Evolutionary conservation across 2,329 filamentous ascomycete species (phyloP), one percentile per base, ranked within the genome.

Genomic region (Graphilbum fragrans): DNA sequence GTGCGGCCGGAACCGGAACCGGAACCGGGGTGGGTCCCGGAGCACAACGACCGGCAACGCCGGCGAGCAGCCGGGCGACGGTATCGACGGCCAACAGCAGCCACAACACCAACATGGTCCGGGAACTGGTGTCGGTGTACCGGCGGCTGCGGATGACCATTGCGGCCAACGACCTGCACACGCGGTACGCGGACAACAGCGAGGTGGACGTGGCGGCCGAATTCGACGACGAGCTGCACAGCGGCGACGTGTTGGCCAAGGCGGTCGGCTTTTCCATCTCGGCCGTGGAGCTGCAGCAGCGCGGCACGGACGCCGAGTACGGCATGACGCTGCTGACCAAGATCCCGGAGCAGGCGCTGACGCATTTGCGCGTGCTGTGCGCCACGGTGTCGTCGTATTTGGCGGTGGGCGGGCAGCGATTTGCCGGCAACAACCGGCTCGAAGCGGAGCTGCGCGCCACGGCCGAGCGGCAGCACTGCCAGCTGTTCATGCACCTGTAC

Each of bases 321-420:
- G 81, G 84, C 41, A 70, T 77, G 58, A 90, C 82, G 5, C 64
- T 96, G 36, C 61, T 96, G 18, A 82, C 90, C 49, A 87, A 81
- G 53, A 82, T 96, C 39, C 81, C 92, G 0, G 82, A 90, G 43
- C 80, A 94, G 56, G 73, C 77, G 2, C 65, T 98, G 45, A 92
- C 85, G 2, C 87, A 96, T 56, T 69, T 98, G 22, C 83, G 88
- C 38, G 80, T 96, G 22, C 66, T 96, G 20, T 80, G 86, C 1
- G 92, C 95, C 63, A 96, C 88, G 1, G 82, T 85, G 1, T 76
- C 82, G 23, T 88, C 88, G 0, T 96, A 92, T 58, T 73, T 88
- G 41, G 75, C 86, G 2, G 69, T 94, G 44, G 84, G 86, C 2
- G 77, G 77, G 5, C 69, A 90, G 34, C 71, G 77, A 38, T 67